Base-by-base conservation (phyloP, 257 asterid species). In the Leonotis leonurus region DNA sequence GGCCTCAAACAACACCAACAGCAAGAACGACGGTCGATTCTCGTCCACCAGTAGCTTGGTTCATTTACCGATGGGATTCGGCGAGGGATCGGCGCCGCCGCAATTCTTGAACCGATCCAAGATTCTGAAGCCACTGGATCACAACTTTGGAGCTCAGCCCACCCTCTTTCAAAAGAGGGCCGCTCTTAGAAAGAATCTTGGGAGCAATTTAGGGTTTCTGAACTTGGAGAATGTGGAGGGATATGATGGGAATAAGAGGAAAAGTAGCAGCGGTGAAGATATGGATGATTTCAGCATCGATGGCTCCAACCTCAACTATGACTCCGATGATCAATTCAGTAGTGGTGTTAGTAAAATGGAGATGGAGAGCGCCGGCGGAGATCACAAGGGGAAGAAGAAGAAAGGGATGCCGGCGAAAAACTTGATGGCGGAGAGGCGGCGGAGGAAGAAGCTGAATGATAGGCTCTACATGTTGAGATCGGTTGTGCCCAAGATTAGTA, bases 361-460 rank as follows among this genome's bases (percentile, higher is more conserved):
- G 33, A 5, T 1, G 22, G 90, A 74, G 16, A 68, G 75, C 37
- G 74, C 2, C 8, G 75, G 75, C 10, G 69, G 83, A 8, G 80
- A 30, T 30, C 35, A 30, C 35, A 86, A 95, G 63, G 87, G 87
- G 85, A 89, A 83, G 85, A 89, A 83, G 85, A 89, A 83, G 65
- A 89, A 87, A 66, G 99, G 99, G 18, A 83, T 76, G 30, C 97
- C 99, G 46, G 99, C 97, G 1, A 93, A 93, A 86, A 89, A 87
- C 70, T 62, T 89, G 83, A 93, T 89, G 99, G 97, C 99, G 0
- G 99, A 93, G 46, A 70, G 99, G 53, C 89, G 99, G 37, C 83
- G 99, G 56, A 62, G 99, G 75, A 85, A 93, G 83, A 93, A 93
- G 80, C 99, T 93, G 64, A 93, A 93, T 73, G 99, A 93, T 72